Base-by-base conservation (phyloP, 441 rosid species). In the Croton laevigatus region DNA sequence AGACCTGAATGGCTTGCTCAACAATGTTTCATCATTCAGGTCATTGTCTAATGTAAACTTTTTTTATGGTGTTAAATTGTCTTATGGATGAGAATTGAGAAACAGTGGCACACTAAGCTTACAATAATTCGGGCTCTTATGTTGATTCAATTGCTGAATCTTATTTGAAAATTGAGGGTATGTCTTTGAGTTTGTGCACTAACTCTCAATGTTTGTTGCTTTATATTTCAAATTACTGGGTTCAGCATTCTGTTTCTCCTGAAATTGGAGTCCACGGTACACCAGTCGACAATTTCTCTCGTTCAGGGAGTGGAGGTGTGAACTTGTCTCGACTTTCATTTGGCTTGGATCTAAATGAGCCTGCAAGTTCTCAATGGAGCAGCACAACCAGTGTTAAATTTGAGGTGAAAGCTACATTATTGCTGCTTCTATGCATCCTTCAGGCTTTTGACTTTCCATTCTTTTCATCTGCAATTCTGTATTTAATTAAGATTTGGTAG, bases 1-100 rank as follows among this genome's bases (percentile, higher is more conserved):
- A 86, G 97, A 77, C 97, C 96, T 12, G 89, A 94, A 72, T 90
- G 96, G 96, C 96, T 90, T 81, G 77, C 93, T 55, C 97, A 91
- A 75, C 91, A 94, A 72, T 89, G 96, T 81, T 88, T 94, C 81
- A 81, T 86, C 48, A 14, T 91, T 65, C 97, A 91, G 92, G 97
- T 89, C 11, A 68, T 75, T 38, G 46, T 66, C 68, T 59, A 20
- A 40, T 22, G 48, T 23, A 23, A 23, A 27, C 5, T 12, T 51
- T 36, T 59, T 75, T 65, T 19, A 44, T 62, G 57, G 22, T 71
- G 8, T 55, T 52, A 20, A 38, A 13, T 48, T 4, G 37, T 32
- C 36, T 71, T 62, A n/a, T 45, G 9, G 55, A 27, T 62, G 46
- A 52, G 44, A 49, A 45, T 45, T 14, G 17, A 14, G 1, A 51